Conservation (phyloP, 2,329 filamentous ascomycete genomes). For the Calonectria leucothoes region DNA sequence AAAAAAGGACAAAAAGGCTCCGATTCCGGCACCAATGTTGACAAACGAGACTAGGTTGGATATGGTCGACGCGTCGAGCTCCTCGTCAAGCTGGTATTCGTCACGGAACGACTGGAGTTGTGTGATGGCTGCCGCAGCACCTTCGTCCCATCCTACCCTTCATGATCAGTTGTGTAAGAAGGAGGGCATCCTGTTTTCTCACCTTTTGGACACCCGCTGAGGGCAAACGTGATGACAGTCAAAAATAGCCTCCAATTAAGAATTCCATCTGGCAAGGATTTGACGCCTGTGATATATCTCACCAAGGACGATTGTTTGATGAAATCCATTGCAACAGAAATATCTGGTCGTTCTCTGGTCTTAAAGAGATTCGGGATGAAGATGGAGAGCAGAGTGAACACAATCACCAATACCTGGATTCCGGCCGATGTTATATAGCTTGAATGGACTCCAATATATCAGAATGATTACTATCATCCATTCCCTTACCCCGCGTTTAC, state of each 20-base stretch:
- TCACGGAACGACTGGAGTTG: constrained; percentile 3
- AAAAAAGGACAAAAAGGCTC: constrained; percentile 15
- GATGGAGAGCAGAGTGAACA: background rate
- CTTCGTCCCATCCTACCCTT: background rate
- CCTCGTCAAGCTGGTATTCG: constrained; percentile 3
- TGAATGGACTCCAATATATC: background rate
- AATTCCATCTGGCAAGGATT: background rate
- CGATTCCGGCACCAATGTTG: constrained; percentile 12
- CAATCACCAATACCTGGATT: background rate
- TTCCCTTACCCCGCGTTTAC: constrained; percentile 3
- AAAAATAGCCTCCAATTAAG: constrained; percentile 9
- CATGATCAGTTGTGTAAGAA: background rate
- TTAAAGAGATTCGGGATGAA: background rate
- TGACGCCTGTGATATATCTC: constrained; percentile 7
- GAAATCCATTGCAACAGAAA: background rate
- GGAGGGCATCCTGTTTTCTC: no score
- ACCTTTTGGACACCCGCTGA: constrained; percentile 7
- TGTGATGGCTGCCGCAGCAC: constrained; percentile 3
- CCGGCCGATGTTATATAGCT: background rate
- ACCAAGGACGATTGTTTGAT: constrained; percentile 8
- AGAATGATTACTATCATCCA: no score
- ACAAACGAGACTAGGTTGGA: constrained; percentile 15
- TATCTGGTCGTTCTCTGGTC: no score
- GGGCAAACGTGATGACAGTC: background rate
- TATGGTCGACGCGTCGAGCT: background rate